Percentiles rank a stretch among this genome's conserved stretches.
These are phyloP conservation scores for Cryptococcus sp. DNA, from an alignment of 1,284 basidiomycete genomes.

Conservation along the genomic window DNA sequence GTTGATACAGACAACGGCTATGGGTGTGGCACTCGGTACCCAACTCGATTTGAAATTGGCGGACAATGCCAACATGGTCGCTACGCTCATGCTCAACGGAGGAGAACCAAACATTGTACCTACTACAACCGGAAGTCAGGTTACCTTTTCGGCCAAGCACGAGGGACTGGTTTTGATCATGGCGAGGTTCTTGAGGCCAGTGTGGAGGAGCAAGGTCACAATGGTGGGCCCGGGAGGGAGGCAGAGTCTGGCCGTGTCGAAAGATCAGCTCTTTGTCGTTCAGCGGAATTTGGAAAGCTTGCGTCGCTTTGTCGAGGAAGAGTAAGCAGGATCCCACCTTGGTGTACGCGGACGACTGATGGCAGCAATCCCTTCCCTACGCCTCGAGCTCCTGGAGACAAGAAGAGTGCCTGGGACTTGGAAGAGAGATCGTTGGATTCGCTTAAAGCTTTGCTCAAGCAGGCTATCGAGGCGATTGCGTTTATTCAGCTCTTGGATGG, in stretches of 20 bases:
- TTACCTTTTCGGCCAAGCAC: constrained; percentile 78
- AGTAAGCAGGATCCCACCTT: constrained; percentile 18
- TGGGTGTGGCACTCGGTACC: constrained; percentile 33
- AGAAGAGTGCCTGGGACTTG: constrained; percentile 42
- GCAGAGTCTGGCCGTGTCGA: constrained; percentile 49
- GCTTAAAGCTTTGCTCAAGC: constrained; percentile 58
- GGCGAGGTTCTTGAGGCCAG: constrained; percentile 71
- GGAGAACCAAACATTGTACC: constrained; percentile 15
- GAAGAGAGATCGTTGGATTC: constrained; percentile 39
- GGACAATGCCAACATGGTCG: neutral
- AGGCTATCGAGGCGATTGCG: constrained; percentile 84
- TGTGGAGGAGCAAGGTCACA: constrained; percentile 80
- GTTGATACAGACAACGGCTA: constrained; percentile 29
- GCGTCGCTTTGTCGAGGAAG: constrained; percentile 59
- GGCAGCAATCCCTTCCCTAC: constrained; percentile 37
- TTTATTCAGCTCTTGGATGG: constrained; percentile 89
- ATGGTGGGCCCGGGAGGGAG: constrained; percentile 23
- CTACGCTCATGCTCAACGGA: constrained; percentile 24
- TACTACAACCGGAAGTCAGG: constrained; percentile 13
- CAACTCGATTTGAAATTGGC: constrained; percentile 20
- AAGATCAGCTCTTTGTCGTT: constrained; percentile 59
- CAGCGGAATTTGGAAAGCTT: constrained; percentile 74
- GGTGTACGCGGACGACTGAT: neutral
- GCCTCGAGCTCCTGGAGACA: constrained; percentile 38
- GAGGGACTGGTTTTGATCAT: constrained; percentile 87